phyloP scores from a whole-genome alignment of 371 early-diverging fungal genomes.

The Lichtheimia hyalospora region DNA sequence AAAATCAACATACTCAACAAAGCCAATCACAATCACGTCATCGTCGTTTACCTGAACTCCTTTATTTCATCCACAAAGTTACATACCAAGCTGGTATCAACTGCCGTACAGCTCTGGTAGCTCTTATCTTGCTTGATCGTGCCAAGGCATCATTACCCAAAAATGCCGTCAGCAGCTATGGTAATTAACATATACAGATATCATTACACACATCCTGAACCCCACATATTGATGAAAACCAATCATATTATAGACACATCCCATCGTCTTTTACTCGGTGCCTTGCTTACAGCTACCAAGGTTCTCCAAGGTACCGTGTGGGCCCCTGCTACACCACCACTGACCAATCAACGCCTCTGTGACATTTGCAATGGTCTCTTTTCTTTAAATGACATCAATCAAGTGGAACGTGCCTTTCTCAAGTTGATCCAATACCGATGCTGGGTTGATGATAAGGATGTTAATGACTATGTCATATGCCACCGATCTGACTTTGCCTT shows the following conservation, averaged over 20 bases:
- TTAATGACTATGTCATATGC: slow-evolving; percentile 29
- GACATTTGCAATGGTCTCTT: slow-evolving; percentile 40
- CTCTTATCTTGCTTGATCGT: slow-evolving; percentile 44
- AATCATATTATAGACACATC: slow-evolving; percentile 30
- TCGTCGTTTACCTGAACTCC: slow-evolving; percentile 36
- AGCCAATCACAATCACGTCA: background rate
- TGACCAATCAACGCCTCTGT: slow-evolving; percentile 34
- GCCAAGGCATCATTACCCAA: slow-evolving; percentile 40
- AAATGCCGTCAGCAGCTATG: slow-evolving; percentile 40
- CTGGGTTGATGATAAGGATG: slow-evolving; percentile 40
- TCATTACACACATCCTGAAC: background rate
- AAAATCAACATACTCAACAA: background rate
- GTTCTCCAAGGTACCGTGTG: slow-evolving; percentile 70
- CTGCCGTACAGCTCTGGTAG: slow-evolving; percentile 36
- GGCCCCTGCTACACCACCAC: slow-evolving; percentile 32
- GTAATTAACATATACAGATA: slow-evolving; percentile 7
- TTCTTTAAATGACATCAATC: slow-evolving; percentile 34
- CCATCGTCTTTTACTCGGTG: slow-evolving; percentile 79
- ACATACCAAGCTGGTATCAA: slow-evolving; percentile 40
- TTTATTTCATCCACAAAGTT: slow-evolving; percentile 47
- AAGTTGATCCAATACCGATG: slow-evolving; percentile 43
- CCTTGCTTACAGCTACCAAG: slow-evolving; percentile 73
- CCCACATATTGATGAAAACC: background rate
- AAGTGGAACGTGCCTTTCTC: slow-evolving; percentile 42
- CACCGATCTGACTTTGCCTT: slow-evolving; percentile 35